Evolutionary conservation across 2,329 filamentous ascomycete genomes (phyloP).

Genomic region (Sporothrix protearum): DNA sequence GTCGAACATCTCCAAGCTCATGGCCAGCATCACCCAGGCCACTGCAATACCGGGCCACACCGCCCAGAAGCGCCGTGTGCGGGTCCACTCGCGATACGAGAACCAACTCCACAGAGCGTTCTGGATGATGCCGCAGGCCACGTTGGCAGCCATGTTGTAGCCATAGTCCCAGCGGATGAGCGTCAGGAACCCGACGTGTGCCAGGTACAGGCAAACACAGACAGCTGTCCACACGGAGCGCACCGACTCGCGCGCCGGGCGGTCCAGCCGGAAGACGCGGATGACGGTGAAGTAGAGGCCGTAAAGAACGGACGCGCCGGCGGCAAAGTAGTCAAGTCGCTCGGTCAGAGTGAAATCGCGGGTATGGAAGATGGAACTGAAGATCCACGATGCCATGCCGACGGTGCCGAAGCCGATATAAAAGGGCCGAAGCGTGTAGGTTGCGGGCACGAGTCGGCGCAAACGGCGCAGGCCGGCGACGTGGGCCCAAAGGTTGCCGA

Average conservation of each 20-base stretch:
- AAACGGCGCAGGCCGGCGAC: constrained; percentile 70
- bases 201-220: constrained; percentile 67
- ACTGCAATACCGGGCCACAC: constrained; percentile 88
- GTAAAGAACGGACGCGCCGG: constrained; percentile 85
- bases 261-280: constrained; percentile 77
- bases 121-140: constrained; percentile 72
- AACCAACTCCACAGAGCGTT: constrained; percentile 86
- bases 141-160: constrained; percentile 97
- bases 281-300: constrained; percentile 83
- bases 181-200: constrained; percentile 79
- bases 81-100: constrained; percentile 68
- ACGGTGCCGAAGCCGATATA: constrained; percentile 78
- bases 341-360: constrained; percentile 83
- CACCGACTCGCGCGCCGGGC: constrained; percentile 36
- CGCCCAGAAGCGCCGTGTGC: constrained; percentile 72
- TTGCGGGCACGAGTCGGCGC: constrained; percentile 63
- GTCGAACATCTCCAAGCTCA: constrained; percentile 94
- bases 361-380: constrained; percentile 88
- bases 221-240: constrained; percentile 71
- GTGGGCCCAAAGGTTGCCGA: constrained; percentile 88
- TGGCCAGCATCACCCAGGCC: constrained; percentile 84
- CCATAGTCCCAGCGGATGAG: constrained; percentile 90
- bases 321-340: constrained; percentile 93
- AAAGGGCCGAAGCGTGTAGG: constrained; percentile 74
- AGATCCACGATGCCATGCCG: constrained; percentile 78